These are phyloP conservation scores for Scorias spongiosa DNA, from an alignment of 2,329 filamentous ascomycete genomes.

Conservation along the genomic window DNA sequence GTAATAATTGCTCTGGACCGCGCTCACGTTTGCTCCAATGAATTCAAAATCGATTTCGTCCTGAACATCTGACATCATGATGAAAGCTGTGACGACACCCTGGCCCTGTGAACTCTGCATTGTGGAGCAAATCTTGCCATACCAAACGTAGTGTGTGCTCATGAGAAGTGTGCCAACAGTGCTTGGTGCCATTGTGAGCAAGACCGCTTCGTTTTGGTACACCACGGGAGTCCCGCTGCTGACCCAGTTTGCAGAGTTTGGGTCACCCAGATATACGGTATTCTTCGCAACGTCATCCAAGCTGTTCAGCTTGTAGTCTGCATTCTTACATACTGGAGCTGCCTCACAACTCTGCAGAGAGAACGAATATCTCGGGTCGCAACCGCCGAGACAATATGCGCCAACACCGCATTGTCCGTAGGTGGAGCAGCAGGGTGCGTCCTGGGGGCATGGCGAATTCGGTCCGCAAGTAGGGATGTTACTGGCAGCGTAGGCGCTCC, in stretches of 20 bases:
- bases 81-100: slow-evolving; percentile 95
- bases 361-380: slow-evolving; percentile 75
- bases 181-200: slow-evolving; percentile 78
- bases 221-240: slow-evolving; percentile 58
- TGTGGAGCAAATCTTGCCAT: slow-evolving; percentile 75
- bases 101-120: slow-evolving; percentile 71
- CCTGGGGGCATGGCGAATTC: slow-evolving; percentile 16
- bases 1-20: slow-evolving; percentile 90
- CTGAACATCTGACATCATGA: slow-evolving; percentile 86
- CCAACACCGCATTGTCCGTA: slow-evolving; percentile 88
- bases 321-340: slow-evolving; percentile 63
- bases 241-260: slow-evolving; percentile 72
- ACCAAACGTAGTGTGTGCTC: slow-evolving; percentile 84
- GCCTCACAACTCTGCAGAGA: slow-evolving; percentile 73
- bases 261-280: slow-evolving; percentile 72
- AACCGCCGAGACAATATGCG: slow-evolving; percentile 90
- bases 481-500: not conserved
- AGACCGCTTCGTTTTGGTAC: slow-evolving; percentile 49
- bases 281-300: slow-evolving; percentile 57
- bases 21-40: slow-evolving; percentile 61
- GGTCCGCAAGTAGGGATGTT: slow-evolving; percentile 16
- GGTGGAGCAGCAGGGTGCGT: slow-evolving; percentile 30
- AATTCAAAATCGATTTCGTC: slow-evolving; percentile 98
- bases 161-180: slow-evolving; percentile 80
- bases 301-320: slow-evolving; percentile 57